Percentiles rank a stretch among this genome's conserved stretches.
Evolutionary conservation across 2,329 filamentous ascomycete genomes (phyloP).

Genomic region (Curvularia verruculosa): DNA sequence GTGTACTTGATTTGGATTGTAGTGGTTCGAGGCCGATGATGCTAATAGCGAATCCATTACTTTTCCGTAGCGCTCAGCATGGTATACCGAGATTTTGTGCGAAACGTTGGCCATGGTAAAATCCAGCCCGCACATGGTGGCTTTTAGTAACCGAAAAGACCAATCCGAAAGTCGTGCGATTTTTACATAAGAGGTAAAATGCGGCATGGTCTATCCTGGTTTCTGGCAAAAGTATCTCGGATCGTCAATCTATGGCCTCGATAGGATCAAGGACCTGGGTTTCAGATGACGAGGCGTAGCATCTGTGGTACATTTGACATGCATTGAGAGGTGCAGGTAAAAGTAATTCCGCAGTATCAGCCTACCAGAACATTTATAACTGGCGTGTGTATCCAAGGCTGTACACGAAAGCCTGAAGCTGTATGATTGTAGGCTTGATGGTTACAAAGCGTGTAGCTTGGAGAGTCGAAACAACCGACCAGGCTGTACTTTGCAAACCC

Average conservation of each 20-base stretch:
- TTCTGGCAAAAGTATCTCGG: not conserved
- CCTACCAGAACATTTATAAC: not conserved
- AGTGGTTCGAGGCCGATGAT: not conserved
- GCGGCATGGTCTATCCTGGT: not conserved
- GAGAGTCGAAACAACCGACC: not conserved
- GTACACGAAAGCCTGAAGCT: not conserved
- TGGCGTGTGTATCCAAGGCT: not conserved
- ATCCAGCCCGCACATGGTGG: not conserved
- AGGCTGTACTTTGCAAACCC: not conserved
- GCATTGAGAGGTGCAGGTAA: not conserved
- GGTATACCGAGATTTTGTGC: not conserved
- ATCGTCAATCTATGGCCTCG: not conserved
- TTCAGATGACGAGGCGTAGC: not conserved
- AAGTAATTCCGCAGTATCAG: not conserved
- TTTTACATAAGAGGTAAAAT: not conserved
- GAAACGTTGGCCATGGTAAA: not conserved
- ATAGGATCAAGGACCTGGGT: not conserved
- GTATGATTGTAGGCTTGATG: not conserved
- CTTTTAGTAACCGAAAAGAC: not conserved
- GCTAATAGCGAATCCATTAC: not conserved
- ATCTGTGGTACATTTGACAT: not conserved
- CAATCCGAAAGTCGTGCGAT: not conserved
- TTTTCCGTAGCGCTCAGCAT: not conserved
- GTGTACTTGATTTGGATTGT: not conserved
- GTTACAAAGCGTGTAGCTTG: not conserved